Base-by-base conservation (phyloP, 2,329 filamentous ascomycete species). In the Magnaporthiopsis poae region DNA sequence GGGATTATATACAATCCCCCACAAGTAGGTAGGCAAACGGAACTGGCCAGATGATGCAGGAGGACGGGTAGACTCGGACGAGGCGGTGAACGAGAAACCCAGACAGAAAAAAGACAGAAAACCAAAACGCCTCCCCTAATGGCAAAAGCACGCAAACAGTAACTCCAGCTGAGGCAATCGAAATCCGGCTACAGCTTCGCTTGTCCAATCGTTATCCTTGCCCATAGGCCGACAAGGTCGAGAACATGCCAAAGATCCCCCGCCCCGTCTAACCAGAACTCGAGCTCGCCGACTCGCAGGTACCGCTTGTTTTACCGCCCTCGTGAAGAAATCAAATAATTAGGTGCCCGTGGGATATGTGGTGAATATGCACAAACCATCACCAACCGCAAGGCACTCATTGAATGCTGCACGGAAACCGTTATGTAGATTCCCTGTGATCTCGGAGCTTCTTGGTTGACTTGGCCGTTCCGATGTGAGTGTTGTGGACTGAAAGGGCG, bases 381-480 rank as follows among this genome's bases (percentile, higher is more conserved):
- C 18, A 56, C 4, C 62, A 21, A 25, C 39, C 46, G 29, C 62
- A 64, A 8, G 62, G 62, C 21, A 21, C 39, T 21, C 27, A 18
- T 25, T 52, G 36, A 2, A 18, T 52, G 27, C 8, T 52, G 27
- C 9, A 56, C 15, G 21, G 27, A 8, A 4, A 15, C 31, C 8
- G n/a, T 21, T 31, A 31, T 21, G 62, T 52, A n/a, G 59, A 77
- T 65, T 79, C 77, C 36, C 71, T 69, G 46, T 70, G 67, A 56
- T 79, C 78, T 71, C 77, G 80, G 68, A 85, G 79, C 77, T 87
- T 90, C 71, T 86, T 88, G 65, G 87, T 88, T 68, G 87, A 87
- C 80, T 90, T 96, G 60, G 92, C 92, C 0, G 91, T 94, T 68
- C 92, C 92, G 72, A 96, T 96, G 72, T 96, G 92, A 33, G 92